Evolutionary conservation across 2,329 filamentous ascomycete species (phyloP).

Genomic region (Lachnellula willkommii): DNA sequence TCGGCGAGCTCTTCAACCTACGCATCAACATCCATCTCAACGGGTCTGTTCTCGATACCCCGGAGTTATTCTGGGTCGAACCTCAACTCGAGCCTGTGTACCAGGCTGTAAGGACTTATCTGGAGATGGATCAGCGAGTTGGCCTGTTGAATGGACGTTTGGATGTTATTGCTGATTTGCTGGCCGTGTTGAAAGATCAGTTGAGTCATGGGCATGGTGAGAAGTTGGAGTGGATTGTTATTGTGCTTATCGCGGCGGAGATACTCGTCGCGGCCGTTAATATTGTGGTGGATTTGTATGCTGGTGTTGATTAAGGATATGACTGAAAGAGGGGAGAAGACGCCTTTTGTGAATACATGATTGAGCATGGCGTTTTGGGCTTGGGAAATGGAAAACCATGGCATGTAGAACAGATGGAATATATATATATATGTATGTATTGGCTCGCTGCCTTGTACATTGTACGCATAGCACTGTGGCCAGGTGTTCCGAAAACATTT

Average conservation of each 20-base stretch:
- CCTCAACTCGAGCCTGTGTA: slow-evolving; percentile 96
- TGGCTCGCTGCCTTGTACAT: no score
- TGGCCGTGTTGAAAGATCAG: slow-evolving; percentile 93
- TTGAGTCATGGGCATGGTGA: slow-evolving; percentile 88
- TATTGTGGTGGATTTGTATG: slow-evolving; percentile 90
- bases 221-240: slow-evolving; percentile 88
- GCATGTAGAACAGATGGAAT: no score
- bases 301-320: slow-evolving; percentile 49
- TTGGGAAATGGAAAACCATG: no score
- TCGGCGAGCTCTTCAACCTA: slow-evolving; percentile 95
- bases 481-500: no score
- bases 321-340: not conserved
- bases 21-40: slow-evolving; percentile 98
- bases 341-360: no score
- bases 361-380: no score
- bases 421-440: no score
- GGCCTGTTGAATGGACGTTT: slow-evolving; percentile 82
- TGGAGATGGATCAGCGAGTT: slow-evolving; percentile 97
- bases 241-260: slow-evolving; percentile 90
- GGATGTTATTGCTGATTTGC: slow-evolving; percentile 86
- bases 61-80: slow-evolving; percentile 97
- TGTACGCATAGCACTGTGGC: no score
- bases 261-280: slow-evolving; percentile 90
- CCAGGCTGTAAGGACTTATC: slow-evolving; percentile 86
- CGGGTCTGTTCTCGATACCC: slow-evolving; percentile 91